Percentiles rank a stretch among this genome's conserved stretches.
Evolutionary conservation across 2,329 filamentous ascomycete species (phyloP).

Genomic region (Orbilia javanica): DNA sequence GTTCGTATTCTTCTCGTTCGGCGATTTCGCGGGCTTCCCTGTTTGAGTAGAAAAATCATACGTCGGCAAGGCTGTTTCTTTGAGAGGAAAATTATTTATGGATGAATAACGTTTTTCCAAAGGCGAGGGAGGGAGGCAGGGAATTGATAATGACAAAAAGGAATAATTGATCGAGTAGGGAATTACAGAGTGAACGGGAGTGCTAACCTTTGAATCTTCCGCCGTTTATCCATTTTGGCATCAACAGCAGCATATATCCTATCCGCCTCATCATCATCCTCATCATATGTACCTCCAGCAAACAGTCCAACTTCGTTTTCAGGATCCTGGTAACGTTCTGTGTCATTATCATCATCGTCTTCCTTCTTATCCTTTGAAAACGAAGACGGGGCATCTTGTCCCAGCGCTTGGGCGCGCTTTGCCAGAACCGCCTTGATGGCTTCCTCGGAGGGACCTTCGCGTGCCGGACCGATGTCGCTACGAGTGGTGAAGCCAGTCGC

Average conservation of each 20-base stretch:
- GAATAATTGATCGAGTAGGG: constrained; percentile 20
- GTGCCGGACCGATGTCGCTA: constrained; percentile 92
- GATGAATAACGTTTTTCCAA: constrained; percentile 75
- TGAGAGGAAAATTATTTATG: constrained; percentile 69
- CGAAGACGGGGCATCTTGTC: constrained; percentile 77
- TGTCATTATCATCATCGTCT: constrained; percentile 79
- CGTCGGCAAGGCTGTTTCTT: constrained; percentile 83
- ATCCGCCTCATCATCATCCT: constrained; percentile 97
- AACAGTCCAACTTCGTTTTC: constrained; percentile 98
- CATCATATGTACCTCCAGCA: constrained; percentile 93
- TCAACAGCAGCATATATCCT: constrained; percentile 95
- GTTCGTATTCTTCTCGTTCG: constrained; percentile 94
- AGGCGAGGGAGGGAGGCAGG: constrained; percentile 62
- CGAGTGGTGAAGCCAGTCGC: constrained; percentile 98
- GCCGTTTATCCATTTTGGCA: constrained; percentile 92
- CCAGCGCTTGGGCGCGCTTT: constrained; percentile 87
- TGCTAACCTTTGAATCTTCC: constrained; percentile 87
- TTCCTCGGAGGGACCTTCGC: constrained; percentile 95
- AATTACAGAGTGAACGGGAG: constrained; percentile 58
- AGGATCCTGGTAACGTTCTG: constrained; percentile 90
- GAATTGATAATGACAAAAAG: constrained; percentile 43
- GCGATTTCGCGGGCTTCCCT: constrained; percentile 94
- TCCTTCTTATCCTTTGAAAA: constrained; percentile 79
- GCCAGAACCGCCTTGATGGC: constrained; percentile 98
- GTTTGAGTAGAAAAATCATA: constrained; percentile 67